Evolutionary conservation across 345 rosid species (phyloP).

Genomic region (Lumnitzera racemosa): DNA sequence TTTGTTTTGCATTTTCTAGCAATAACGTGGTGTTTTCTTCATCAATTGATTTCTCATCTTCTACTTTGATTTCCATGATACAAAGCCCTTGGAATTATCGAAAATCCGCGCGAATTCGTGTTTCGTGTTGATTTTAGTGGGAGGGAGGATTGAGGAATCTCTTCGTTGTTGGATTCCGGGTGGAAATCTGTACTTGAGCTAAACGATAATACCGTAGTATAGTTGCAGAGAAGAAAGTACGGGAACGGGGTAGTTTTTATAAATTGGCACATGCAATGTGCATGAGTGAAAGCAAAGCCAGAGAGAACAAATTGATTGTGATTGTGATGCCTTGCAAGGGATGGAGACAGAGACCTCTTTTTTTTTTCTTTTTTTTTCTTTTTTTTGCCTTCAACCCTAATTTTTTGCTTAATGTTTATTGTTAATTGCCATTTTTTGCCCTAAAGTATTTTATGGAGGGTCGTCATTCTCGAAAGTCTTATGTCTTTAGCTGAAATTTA

Average conservation of each 20-base stretch:
- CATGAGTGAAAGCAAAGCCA: conserved; percentile 30
- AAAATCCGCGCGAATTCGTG: not conserved
- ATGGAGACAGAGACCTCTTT: conserved; percentile 18
- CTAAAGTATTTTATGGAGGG: too few relatives aligned
- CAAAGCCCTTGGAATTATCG: not conserved
- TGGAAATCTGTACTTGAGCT: too few relatives aligned
- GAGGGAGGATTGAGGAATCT: too few relatives aligned
- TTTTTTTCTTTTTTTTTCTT: too few relatives aligned
- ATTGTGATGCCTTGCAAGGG: conserved; percentile 57
- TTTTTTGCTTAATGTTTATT: not conserved
- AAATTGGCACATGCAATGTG: not conserved
- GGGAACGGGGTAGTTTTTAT: not conserved
- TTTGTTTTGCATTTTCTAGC: conserved; percentile 27
- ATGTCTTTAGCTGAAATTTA: too few relatives aligned
- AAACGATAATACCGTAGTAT: too few relatives aligned
- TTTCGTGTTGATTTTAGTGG: too few relatives aligned
- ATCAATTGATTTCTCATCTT: conserved; percentile 11
- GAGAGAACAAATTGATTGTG: not conserved
- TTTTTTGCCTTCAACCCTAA: too few relatives aligned
- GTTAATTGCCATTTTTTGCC: not conserved
- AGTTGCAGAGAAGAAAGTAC: too few relatives aligned
- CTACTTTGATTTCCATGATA: conserved; percentile 43
- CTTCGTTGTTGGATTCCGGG: too few relatives aligned
- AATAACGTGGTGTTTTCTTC: conserved; percentile 30
- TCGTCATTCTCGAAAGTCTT: not conserved